Evolutionary conservation across 2,329 filamentous ascomycete genomes (phyloP).

Genomic region (Daldinia sp.): DNA sequence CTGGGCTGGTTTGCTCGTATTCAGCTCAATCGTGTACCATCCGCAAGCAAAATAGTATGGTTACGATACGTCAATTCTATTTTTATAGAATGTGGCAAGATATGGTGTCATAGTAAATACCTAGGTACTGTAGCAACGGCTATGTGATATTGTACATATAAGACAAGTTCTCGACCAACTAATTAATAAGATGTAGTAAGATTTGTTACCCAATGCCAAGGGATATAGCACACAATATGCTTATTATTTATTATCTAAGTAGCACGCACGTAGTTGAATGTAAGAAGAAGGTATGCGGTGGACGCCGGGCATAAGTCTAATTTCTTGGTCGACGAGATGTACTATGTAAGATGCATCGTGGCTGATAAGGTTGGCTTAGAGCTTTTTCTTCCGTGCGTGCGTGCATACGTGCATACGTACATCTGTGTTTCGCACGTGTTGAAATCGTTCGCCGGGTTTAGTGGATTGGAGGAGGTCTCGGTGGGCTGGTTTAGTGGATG

Average conservation of each 20-base stretch:
- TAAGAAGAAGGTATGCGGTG: too few species aligned
- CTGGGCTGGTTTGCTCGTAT: conserved; percentile 16
- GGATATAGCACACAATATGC: not conserved
- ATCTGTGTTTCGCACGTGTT: conserved; percentile 8
- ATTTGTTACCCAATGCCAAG: not conserved
- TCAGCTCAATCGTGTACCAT: not conserved
- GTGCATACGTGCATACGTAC: too few species aligned
- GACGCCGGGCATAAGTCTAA: too few species aligned
- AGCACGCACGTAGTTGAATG: not conserved
- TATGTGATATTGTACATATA: too few species aligned
- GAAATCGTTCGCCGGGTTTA: not conserved
- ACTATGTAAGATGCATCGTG: too few species aligned
- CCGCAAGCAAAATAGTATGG: too few species aligned
- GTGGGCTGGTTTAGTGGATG: not conserved
- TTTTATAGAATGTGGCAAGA: conserved; percentile 12
- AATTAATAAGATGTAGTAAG: not conserved
- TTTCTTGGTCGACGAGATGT: too few species aligned
- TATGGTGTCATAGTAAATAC: not conserved
- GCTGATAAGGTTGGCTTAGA: conserved; percentile 16
- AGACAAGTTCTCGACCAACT: too few species aligned
- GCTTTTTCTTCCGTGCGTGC: not conserved
- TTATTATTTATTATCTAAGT: not conserved
- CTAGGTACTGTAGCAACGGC: not conserved
- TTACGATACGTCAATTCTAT: conserved; percentile 7
- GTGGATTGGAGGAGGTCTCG: conserved; percentile 13